A percentile compares a stretch with the other conserved stretches of the same genome.
Conservation (phyloP, 225 moss, liverwort and hornwort genomes). For the Bryoerythrophyllum caledonicum region DNA sequence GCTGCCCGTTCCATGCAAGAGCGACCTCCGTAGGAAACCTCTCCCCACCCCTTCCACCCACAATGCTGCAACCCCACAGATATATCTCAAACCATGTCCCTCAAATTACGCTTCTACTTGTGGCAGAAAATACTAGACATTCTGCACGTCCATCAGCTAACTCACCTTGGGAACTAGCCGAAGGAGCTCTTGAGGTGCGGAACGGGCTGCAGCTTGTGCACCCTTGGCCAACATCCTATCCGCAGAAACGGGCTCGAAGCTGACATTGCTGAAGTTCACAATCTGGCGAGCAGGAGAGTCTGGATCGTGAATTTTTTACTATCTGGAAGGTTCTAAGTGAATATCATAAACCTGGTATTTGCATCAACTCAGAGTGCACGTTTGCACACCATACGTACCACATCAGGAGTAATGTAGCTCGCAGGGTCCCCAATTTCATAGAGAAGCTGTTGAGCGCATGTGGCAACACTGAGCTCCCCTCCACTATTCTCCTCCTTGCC, state of each 20-base stretch:
- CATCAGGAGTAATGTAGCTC: slow-evolving; percentile 78
- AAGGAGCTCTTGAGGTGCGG: slow-evolving; percentile 51
- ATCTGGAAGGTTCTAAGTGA: neutral
- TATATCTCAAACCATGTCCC: slow-evolving; percentile 10
- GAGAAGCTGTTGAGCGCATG: slow-evolving; percentile 80
- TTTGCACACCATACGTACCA: slow-evolving; percentile 40
- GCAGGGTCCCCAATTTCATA: slow-evolving; percentile 82
- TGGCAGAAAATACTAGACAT: neutral
- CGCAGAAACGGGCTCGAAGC: slow-evolving; percentile 47
- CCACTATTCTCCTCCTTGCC: slow-evolving; percentile 69
- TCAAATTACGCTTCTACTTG: slow-evolving; percentile 13
- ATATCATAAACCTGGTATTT: neutral
- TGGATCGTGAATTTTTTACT: neutral
- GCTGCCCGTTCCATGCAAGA: slow-evolving; percentile 73
- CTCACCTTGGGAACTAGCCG: slow-evolving; percentile 68
- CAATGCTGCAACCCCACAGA: slow-evolving; percentile 51
- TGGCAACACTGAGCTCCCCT: slow-evolving; percentile 78
- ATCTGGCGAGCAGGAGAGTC: slow-evolving; percentile 43
- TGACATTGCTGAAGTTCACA: slow-evolving; percentile 65
- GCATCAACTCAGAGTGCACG: neutral
- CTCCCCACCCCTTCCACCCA: slow-evolving; percentile 92
- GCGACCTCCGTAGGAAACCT: slow-evolving; percentile 72
- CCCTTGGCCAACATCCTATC: slow-evolving; percentile 58
- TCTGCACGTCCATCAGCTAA: neutral
- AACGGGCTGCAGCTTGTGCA: slow-evolving; percentile 56